Conservation (phyloP, 1,284 basidiomycete genomes). For the Apiotrichum sp. region DNA sequence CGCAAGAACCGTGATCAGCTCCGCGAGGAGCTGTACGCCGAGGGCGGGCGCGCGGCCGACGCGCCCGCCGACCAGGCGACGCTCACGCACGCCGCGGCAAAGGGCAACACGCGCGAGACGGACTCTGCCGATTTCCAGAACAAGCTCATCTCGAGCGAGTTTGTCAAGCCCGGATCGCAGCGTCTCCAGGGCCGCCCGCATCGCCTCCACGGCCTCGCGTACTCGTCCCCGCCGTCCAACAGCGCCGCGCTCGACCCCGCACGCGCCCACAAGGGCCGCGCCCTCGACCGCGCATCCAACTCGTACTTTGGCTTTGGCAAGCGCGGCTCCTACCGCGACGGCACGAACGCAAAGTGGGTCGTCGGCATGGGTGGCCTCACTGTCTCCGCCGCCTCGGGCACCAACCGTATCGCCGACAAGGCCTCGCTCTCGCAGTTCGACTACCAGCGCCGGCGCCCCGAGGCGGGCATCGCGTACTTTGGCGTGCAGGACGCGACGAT, state of each 20-base stretch:
- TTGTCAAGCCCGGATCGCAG: constrained; percentile 9
- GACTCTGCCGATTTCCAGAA: constrained; percentile 27
- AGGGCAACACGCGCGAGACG: constrained; percentile 1
- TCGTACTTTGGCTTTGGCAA: constrained; percentile 13
- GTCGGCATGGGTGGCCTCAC: constrained; percentile 43
- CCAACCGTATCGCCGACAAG: constrained; percentile 10
- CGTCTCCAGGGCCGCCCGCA: constrained; percentile 31
- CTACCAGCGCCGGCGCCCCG: constrained; percentile 23
- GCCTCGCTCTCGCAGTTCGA: constrained; percentile 20
- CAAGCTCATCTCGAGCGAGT: constrained; percentile 11
- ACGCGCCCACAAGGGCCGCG: constrained; percentile 15
- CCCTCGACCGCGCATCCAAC: constrained; percentile 10
- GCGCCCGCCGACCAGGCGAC: constrained; percentile 9
- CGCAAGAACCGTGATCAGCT: constrained; percentile 22
- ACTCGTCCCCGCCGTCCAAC: constrained; percentile 22
- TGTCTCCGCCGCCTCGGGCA: constrained; percentile 14
- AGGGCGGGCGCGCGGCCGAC: neutral
- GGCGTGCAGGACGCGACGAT: constrained; percentile 26
- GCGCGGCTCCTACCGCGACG: constrained; percentile 15
- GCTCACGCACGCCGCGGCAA: constrained; percentile 9
- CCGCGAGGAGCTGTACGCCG: neutral
- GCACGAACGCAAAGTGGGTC: constrained; percentile 30
- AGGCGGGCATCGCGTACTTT: constrained; percentile 29
- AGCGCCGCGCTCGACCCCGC: constrained; percentile 6
- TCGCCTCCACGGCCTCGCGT: constrained; percentile 33